Percentiles rank a stretch among this genome's conserved stretches.
phyloP scores from a whole-genome alignment of 2,329 filamentous ascomycete species.

The Tricladium varicosporioides region DNA sequence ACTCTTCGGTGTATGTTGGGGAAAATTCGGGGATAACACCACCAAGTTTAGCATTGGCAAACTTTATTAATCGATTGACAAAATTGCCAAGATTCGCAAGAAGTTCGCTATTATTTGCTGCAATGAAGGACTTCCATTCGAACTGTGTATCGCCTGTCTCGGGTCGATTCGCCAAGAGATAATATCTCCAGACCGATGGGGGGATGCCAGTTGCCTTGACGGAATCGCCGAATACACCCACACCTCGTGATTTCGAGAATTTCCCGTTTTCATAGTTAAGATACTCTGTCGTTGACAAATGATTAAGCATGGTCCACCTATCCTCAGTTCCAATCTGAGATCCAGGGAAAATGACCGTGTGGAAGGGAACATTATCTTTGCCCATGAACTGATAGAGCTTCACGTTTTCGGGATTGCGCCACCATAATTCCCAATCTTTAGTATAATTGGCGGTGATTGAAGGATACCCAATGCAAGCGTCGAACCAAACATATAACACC shows the following conservation, averaged over 20 bases:
- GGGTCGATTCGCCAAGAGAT: slow-evolving; percentile 79
- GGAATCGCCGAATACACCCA: slow-evolving; percentile 90
- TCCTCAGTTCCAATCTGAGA: slow-evolving; percentile 81
- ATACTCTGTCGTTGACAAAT: slow-evolving; percentile 86
- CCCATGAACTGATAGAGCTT: slow-evolving; percentile 92
- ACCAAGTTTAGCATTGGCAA: slow-evolving; percentile 70
- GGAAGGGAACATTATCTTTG: slow-evolving; percentile 81
- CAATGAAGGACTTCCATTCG: slow-evolving; percentile 82
- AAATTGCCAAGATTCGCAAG: slow-evolving; percentile 71
- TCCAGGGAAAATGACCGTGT: slow-evolving; percentile 88
- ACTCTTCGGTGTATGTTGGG: slow-evolving; percentile 53
- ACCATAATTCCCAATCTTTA: slow-evolving; percentile 89
- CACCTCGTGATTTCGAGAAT: slow-evolving; percentile 85
- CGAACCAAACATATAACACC: slow-evolving; percentile 85
- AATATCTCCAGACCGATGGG: slow-evolving; percentile 90
- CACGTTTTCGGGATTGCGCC: slow-evolving; percentile 85
- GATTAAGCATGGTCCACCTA: slow-evolving; percentile 86
- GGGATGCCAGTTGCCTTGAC: slow-evolving; percentile 83
- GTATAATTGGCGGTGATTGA: slow-evolving; percentile 93
- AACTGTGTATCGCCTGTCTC: slow-evolving; percentile 88
- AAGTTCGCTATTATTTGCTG: slow-evolving; percentile 86
- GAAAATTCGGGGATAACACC: slow-evolving; percentile 63
- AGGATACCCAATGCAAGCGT: slow-evolving; percentile 91
- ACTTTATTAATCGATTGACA: slow-evolving; percentile 72
- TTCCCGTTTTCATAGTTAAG: slow-evolving; percentile 87